phyloP scores from a whole-genome alignment of 768 basidiomycete species.

The Kwoniella dejecticola region DNA sequence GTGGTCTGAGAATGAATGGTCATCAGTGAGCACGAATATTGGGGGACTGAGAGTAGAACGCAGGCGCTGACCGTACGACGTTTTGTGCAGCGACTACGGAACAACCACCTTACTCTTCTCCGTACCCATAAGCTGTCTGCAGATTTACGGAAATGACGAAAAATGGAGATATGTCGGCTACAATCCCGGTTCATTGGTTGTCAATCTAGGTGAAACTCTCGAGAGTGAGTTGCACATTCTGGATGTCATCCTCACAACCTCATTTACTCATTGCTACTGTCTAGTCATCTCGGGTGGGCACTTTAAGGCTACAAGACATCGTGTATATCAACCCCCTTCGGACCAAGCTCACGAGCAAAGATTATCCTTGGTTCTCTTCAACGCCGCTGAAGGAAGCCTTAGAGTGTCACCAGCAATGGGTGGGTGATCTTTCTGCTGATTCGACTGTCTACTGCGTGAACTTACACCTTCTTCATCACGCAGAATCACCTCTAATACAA shows the following conservation, averaged over 20 bases:
- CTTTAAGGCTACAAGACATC: conserved; percentile 29
- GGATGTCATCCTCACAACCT: background rate
- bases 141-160: conserved; percentile 43
- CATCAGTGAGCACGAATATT: background rate
- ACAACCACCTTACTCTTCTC: conserved; percentile 44
- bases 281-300: conserved; percentile 24
- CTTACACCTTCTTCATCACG: background rate
- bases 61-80: background rate
- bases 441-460: background rate
- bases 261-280: background rate
- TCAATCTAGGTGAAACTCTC: conserved; percentile 49
- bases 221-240: conserved; percentile 24
- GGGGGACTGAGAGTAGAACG: no score
- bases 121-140: conserved; percentile 45
- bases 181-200: conserved; percentile 41
- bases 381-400: conserved; percentile 22
- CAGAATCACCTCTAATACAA: conserved; percentile 34
- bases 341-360: conserved; percentile 23
- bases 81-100: conserved; percentile 35
- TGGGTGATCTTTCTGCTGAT: background rate
- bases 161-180: conserved; percentile 46
- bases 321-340: conserved; percentile 11
- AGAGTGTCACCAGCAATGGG: conserved; percentile 14
- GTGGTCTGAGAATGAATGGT: conserved; percentile 16
- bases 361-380: conserved; percentile 20